Conservation (phyloP, 2,329 filamentous ascomycete species). For the Calonectria ilicicola region DNA sequence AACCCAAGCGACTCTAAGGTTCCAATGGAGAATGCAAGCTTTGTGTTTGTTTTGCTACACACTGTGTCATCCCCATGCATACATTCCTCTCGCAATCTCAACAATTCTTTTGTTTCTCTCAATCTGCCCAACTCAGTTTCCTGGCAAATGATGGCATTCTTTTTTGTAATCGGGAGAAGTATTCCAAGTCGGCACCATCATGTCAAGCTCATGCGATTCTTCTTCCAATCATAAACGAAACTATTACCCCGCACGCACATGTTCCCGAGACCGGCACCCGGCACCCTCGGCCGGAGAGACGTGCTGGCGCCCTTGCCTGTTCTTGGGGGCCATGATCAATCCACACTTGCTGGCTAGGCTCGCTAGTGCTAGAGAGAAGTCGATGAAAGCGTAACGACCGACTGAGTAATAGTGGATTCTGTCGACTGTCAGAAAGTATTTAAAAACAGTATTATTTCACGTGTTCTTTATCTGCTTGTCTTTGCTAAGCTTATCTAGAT, state of each 20-base stretch:
- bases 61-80: background rate
- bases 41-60: slow-evolving; percentile 3
- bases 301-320: slow-evolving; percentile 31
- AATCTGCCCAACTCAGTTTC: background rate
- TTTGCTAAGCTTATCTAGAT: background rate
- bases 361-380: background rate
- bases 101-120: slow-evolving; percentile 1
- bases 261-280: slow-evolving; percentile 42
- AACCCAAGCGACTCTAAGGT: background rate
- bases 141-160: background rate
- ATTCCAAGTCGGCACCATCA: background rate
- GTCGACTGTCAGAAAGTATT: background rate
- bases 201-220: slow-evolving; percentile 11
- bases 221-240: slow-evolving; percentile 33
- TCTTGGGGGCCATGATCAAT: background rate
- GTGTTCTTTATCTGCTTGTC: background rate
- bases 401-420: background rate
- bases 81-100: background rate
- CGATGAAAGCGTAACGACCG: background rate
- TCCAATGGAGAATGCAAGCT: background rate
- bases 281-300: slow-evolving; percentile 37
- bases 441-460: background rate
- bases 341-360: background rate
- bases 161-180: slow-evolving; percentile 4
- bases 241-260: slow-evolving; percentile 44